Evolutionary conservation across 2,329 filamentous ascomycete species (phyloP).

Genomic region (Talaromyces atroroseus): DNA sequence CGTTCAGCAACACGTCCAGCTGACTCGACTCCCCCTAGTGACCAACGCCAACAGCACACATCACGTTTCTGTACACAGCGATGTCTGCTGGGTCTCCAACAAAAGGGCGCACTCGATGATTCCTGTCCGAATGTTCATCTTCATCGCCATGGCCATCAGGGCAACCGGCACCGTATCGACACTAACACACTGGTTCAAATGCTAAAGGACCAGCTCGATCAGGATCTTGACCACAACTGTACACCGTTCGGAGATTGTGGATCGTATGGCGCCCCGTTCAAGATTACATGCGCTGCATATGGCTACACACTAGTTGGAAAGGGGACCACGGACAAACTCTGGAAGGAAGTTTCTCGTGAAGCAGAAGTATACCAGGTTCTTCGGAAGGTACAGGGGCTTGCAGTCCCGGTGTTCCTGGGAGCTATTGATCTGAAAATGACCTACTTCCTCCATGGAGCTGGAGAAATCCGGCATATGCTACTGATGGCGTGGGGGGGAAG

Average conservation of each 20-base stretch:
- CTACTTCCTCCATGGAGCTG: constrained; percentile 23
- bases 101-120: constrained; percentile 17
- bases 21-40: constrained; percentile 1
- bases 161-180: constrained; percentile 18
- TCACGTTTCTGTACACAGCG: constrained; percentile 24
- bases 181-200: constrained; percentile 16
- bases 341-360: constrained; percentile 23
- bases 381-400: constrained; percentile 20
- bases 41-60: constrained; percentile 14
- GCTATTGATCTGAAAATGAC: constrained; percentile 20
- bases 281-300: constrained; percentile 22
- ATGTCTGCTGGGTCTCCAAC: constrained; percentile 24
- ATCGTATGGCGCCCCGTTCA: constrained; percentile 24
- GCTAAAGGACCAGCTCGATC: constrained; percentile 24
- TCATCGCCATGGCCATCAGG: constrained; percentile 14
- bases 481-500: constrained; percentile 25
- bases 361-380: constrained; percentile 19
- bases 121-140: constrained; percentile 23
- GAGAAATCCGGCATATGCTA: constrained; percentile 26
- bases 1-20: constrained; percentile 11
- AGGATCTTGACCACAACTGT: constrained; percentile 23
- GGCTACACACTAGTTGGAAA: constrained; percentile 27
- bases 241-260: constrained; percentile 24
- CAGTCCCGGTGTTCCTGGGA: constrained; percentile 22
- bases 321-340: constrained; percentile 24